Conservation (phyloP, 2,329 filamentous ascomycete genomes). For the Penicillium glabrum region DNA sequence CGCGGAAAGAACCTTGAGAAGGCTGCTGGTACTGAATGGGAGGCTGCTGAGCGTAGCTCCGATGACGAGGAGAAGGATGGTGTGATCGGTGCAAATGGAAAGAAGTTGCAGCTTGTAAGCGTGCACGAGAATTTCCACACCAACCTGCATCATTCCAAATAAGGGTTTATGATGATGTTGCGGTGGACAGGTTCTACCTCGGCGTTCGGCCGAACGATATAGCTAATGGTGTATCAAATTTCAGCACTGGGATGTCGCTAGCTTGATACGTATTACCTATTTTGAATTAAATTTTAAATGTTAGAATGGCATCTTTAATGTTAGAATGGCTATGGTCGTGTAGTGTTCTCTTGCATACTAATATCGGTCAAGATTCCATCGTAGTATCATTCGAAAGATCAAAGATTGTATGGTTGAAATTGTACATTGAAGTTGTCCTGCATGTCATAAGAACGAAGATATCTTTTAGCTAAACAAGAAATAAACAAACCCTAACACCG, state of each 20-base stretch:
- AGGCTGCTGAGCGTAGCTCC: constrained; percentile 13
- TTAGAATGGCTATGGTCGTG: background rate
- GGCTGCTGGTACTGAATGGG: constrained; percentile 23
- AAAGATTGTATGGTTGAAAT: constrained; percentile 3
- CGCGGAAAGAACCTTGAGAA: constrained; percentile 52
- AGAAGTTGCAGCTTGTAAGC: constrained; percentile 14
- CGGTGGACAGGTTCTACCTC: background rate
- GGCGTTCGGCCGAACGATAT: background rate
- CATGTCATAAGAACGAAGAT: constrained; percentile 21
- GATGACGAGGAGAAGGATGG: constrained; percentile 16
- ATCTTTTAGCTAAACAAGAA: constrained; percentile 14
- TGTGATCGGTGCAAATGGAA: constrained; percentile 10
- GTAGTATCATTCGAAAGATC: background rate
- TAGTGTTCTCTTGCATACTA: background rate
- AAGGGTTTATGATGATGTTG: background rate
- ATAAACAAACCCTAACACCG: constrained; percentile 13
- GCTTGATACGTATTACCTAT: background rate
- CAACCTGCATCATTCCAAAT: constrained; percentile 9
- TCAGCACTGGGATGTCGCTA: background rate
- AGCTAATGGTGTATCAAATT: background rate
- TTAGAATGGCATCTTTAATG: background rate
- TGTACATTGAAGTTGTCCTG: constrained; percentile 20
- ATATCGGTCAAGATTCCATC: background rate
- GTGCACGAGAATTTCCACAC: constrained; percentile 20
- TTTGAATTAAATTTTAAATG: background rate